phyloP scores from a whole-genome alignment of 805 yeast genomes.

The Starmera pachycereana region DNA sequence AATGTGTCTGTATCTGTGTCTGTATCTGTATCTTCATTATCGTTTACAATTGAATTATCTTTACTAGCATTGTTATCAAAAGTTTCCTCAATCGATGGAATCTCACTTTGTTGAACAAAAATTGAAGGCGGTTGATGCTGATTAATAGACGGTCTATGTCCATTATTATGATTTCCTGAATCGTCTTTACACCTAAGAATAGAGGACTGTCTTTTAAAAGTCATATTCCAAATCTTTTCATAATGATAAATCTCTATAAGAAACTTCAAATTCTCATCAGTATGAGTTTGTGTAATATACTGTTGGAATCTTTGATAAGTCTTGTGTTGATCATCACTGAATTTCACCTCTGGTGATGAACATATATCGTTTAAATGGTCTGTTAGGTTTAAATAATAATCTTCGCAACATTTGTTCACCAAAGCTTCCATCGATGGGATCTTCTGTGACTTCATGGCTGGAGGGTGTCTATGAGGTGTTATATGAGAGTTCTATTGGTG shows the following conservation, averaged over 20 bases:
- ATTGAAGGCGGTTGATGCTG: neutral
- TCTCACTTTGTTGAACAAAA: no score
- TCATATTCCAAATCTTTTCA: conserved; percentile 30
- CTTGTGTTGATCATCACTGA: conserved; percentile 2
- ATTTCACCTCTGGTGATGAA: neutral
- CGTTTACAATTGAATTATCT: no score
- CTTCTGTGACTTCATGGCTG: neutral
- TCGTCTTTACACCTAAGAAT: conserved; percentile 22
- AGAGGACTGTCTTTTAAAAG: conserved; percentile 21
- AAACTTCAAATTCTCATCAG: conserved; percentile 35
- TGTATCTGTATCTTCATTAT: neutral
- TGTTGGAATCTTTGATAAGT: conserved; percentile 20
- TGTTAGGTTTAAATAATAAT: neutral
- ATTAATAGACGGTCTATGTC: conserved; percentile 2
- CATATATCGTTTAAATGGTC: neutral
- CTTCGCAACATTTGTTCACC: conserved; percentile 5
- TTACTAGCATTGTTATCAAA: no score
- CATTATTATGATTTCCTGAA: neutral
- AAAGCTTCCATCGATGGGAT: conserved; percentile 5
- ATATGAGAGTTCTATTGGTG: no score
- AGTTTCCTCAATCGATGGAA: no score
- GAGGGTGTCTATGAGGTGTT: no score
- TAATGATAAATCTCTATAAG: conserved; percentile 35
- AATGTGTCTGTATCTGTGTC: neutral
- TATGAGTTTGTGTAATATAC: conserved; percentile 28